Evolutionary conservation across 768 basidiomycete species (phyloP), one percentile per base, ranked within the genome.

Genomic region (Rhizopogon vinicolor): DNA sequence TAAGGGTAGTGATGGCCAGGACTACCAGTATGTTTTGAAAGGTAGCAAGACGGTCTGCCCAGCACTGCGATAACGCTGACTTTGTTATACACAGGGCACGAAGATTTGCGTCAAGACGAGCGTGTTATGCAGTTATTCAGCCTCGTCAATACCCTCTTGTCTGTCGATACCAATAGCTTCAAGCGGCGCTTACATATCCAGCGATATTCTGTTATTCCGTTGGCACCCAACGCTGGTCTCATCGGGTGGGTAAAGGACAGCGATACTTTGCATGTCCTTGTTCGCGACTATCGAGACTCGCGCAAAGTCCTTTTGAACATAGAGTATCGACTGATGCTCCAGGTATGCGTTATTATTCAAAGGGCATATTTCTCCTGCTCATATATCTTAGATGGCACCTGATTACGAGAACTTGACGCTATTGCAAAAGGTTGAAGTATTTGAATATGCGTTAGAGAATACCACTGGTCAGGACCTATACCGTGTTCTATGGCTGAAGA

Each of bases 81-180:
- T 60, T 13, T 58, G 42, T 25, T 8, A 9, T 29, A 53, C 43
- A 44, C 59, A 95, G 93, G 97, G 7, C 97, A 99, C 70, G 97
- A 99, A 74, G 97, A 99, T 75, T 78, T 99, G 50, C 93, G 97
- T 41, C 97, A 98, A 72, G 97, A 99, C 67, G 97, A 99, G 65
- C 84, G 97, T 58, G 97, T 98, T 54, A 98, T 98, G 96, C 97
- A 99, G 69, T 80, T 98, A 18, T 98, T 98, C 71, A 90, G 97
- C 56, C 85, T 99, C 45, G 90, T 98, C 63, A 99, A 99, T 71
- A 96, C 93, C 0, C 75, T 98, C 2, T 84, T 99, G 29, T 87
- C 91, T 7, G 86, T 93, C 18, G 96, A 99, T 65, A 91, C 93
- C 19, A 85, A 91, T 65, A 93, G 92, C 68, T 98, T 96, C 81